Conservation (phyloP, 164 flowering plant species). For the Aristolochia fimbriata region DNA sequence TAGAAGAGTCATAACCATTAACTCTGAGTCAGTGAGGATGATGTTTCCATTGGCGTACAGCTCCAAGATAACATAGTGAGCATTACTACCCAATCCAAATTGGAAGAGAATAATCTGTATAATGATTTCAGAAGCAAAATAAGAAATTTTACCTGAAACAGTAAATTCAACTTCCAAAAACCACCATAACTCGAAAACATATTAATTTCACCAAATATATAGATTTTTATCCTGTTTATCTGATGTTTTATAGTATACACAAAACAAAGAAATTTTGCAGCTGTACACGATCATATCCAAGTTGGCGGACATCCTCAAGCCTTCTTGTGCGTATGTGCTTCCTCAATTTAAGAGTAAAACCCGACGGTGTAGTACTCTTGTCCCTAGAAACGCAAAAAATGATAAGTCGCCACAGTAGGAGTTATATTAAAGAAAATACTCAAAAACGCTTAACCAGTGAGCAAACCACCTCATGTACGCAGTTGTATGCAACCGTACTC, state of each 20-base stretch:
- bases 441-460: no score
- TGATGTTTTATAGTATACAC: neutral
- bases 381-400: constrained; percentile 35
- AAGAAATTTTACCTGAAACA: neutral
- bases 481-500: constrained; percentile 85
- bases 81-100: constrained; percentile 84
- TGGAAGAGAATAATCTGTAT: constrained; percentile 78
- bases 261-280: neutral
- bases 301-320: constrained; percentile 96
- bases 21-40: constrained; percentile 75
- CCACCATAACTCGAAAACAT: neutral
- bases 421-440: no score
- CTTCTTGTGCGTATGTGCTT: constrained; percentile 93
- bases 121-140: neutral
- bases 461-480: constrained; percentile 56
- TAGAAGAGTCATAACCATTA: constrained; percentile 80
- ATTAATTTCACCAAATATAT: neutral
- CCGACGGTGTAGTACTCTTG: constrained; percentile 91
- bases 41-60: constrained; percentile 95
- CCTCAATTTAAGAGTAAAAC: constrained; percentile 85
- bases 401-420: no score
- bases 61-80: constrained; percentile 86
- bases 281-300: constrained; percentile 92
- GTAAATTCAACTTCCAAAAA: neutral
- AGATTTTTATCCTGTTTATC: no score